A percentile compares a stretch with the other conserved stretches of the same genome.
Evolutionary conservation across 2,329 filamentous ascomycete species (phyloP).

Genomic region (Trichoderma oligosporum): DNA sequence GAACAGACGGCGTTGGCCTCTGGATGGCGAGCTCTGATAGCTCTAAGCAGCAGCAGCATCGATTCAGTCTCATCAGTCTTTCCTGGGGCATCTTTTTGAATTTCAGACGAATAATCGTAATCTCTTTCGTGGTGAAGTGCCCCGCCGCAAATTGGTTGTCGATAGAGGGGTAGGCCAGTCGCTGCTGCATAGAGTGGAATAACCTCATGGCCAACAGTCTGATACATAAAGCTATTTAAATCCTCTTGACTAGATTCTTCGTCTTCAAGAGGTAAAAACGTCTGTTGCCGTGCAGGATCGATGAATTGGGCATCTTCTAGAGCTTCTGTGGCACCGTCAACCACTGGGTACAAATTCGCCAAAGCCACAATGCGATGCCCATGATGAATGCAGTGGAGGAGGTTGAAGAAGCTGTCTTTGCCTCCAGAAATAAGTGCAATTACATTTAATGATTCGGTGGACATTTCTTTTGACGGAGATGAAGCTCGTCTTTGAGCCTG

Average conservation of each 20-base stretch:
- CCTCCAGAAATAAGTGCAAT: conserved; percentile 93
- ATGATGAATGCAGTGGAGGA: conserved; percentile 83
- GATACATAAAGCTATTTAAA: conserved; percentile 98
- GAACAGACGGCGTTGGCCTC: conserved; percentile 82
- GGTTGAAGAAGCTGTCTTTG: conserved; percentile 93
- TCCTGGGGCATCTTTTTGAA: conserved; percentile 22
- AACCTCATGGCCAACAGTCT: conserved; percentile 86
- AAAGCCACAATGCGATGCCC: conserved; percentile 83
- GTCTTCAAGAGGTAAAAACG: not conserved
- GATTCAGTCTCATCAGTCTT: conserved; percentile 82
- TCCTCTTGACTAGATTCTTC: conserved; percentile 40
- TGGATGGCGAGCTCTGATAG: conserved; percentile 66
- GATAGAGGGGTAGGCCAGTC: conserved; percentile 78
- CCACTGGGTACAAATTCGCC: conserved; percentile 72
- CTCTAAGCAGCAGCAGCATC: conserved; percentile 68
- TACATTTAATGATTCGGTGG: conserved; percentile 59
- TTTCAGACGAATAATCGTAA: conserved; percentile 48
- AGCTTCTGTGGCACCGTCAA: not conserved
- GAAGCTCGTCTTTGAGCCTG: not conserved
- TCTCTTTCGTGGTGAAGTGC: conserved; percentile 68
- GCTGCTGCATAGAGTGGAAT: conserved; percentile 80
- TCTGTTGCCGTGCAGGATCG: conserved; percentile 23
- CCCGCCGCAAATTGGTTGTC: conserved; percentile 68
- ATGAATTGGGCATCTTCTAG: conserved; percentile 21
- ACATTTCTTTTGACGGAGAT: conserved; percentile 35